A percentile compares a stretch with the other conserved stretches of the same genome.
These are phyloP conservation scores for Saprolegnia diclina DNA, from an alignment of 352 stramenopile species.

Conservation along the genomic window DNA sequence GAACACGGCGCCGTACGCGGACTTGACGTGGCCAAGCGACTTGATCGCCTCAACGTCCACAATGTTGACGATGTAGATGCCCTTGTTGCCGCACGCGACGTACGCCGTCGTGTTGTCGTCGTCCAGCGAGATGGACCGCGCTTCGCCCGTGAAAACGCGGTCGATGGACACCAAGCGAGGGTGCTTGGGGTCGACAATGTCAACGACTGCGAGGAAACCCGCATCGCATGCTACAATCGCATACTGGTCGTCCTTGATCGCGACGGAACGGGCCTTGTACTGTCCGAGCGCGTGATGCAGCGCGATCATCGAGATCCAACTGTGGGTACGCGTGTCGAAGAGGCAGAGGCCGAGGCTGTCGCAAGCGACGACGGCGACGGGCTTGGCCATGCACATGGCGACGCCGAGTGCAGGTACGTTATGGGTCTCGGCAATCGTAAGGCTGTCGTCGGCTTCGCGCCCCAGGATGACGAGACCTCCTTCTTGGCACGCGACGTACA, in stretches of 20 bases:
- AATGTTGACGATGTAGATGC: constrained; percentile 14
- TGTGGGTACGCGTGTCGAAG: constrained; percentile 23
- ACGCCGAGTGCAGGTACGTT: constrained; percentile 18
- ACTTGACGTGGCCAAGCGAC: constrained; percentile 4
- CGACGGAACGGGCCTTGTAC: constrained; percentile 11
- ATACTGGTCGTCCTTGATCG: constrained; percentile 21
- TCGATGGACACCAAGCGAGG: constrained; percentile 5
- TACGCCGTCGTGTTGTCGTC: neutral
- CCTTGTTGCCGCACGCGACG: constrained; percentile 22
- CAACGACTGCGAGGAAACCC: constrained; percentile 18
- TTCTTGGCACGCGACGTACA: constrained; percentile 25
- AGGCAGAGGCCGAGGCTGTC: constrained; percentile 18
- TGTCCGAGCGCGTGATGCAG: neutral
- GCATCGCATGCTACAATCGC: constrained; percentile 23
- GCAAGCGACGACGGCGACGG: constrained; percentile 24
- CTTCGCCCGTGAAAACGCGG: constrained; percentile 14
- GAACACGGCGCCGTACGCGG: constrained; percentile 24
- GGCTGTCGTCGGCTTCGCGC: neutral
- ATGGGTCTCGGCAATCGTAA: neutral
- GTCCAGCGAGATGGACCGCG: constrained; percentile 16
- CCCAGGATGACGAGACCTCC: constrained; percentile 10
- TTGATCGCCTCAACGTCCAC: neutral
- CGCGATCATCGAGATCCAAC: constrained; percentile 17
- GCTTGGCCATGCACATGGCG: constrained; percentile 5
- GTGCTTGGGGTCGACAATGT: constrained; percentile 17